Base-by-base conservation (phyloP, 2,329 filamentous ascomycete genomes). In the Pseudogymnoascus verrucosus region DNA sequence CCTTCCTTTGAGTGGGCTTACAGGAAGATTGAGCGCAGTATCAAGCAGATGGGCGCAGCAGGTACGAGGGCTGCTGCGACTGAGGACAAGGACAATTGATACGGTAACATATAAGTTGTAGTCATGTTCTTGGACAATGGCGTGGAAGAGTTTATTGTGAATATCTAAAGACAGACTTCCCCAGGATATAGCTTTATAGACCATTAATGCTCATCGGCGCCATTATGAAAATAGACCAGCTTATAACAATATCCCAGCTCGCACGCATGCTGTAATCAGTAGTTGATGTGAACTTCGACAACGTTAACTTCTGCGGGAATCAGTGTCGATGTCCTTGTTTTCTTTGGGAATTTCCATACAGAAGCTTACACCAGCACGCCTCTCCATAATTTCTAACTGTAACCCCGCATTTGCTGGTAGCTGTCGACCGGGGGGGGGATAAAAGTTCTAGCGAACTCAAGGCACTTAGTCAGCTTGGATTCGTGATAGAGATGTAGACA, bases 11-110 rank as follows among this genome's bases (percentile, higher is more conserved):
- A 67, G 16, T 76, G 74, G 72, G 70, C 68, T 34, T 77, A 72
- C 60, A 76, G 74, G 69, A 74, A 82, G 70, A 81, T 82, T 68
- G 78, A 81, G 69, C 73, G 75, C 31, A 75, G 77, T 65, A 72
- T 82, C 10, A 72, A 75, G 67, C 73, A 72, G 66, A 77, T 78
- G 74, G 77, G 80, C 63, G 73, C 74, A 6, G 73, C 69, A 61
- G 64, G 54, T n/a, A 65, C 62, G 14, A 63, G 39, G 62, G 28
- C 63, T 10, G 47, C 62, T 19, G 40, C 37, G 19, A 19, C 21
- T 16, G 61, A 63, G 14, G 21, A 26, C 8, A 63, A 64, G 63
- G 59, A 64, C 31, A 57, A n/a, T 12, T 57, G 26, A 57, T 57
- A 57, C 8, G 7, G 23, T 31, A 28, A 51, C 8, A 4, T 28